These are phyloP conservation scores for Hemileccinum impolitum DNA, from an alignment of 768 basidiomycete genomes.

Conservation along the genomic window DNA sequence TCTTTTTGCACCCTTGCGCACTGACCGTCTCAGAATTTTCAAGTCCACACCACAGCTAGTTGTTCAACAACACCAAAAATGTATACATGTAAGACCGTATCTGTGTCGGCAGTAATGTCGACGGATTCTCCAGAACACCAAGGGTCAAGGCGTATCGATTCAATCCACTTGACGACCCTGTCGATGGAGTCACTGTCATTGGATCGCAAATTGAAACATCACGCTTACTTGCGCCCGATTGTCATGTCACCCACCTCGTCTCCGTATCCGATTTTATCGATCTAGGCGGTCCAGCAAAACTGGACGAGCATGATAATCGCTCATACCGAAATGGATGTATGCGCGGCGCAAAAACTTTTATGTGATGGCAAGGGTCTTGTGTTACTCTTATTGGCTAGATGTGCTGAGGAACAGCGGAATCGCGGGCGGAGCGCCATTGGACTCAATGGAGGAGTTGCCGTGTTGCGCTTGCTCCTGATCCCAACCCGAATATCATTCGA, in stretches of 20 bases:
- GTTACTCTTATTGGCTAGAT: neutral
- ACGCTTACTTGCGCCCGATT: neutral
- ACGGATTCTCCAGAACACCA: neutral
- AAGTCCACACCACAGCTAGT: neutral
- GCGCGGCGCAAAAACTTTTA: neutral
- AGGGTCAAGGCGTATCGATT: neutral
- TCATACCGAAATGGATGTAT: neutral
- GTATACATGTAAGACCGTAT: neutral
- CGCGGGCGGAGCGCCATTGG: neutral
- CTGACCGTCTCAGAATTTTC: constrained; percentile 30
- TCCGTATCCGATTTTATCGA: neutral
- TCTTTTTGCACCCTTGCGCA: constrained; percentile 29
- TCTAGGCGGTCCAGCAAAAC: neutral
- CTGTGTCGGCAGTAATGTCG: neutral
- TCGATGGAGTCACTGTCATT: neutral
- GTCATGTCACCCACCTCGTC: neutral
- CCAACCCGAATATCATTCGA: neutral
- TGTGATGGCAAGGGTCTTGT: neutral
- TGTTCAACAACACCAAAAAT: neutral
- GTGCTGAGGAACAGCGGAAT: neutral
- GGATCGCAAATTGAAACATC: constrained; percentile 2
- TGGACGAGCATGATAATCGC: neutral
- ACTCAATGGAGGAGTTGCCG: neutral
- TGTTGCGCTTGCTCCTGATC: constrained; percentile 4
- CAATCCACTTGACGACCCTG: neutral